A percentile compares a stretch with the other conserved stretches of the same genome.
These are phyloP conservation scores for Oldenlandia corymbosa DNA, from an alignment of 257 asterid species.

Conservation along the genomic window DNA sequence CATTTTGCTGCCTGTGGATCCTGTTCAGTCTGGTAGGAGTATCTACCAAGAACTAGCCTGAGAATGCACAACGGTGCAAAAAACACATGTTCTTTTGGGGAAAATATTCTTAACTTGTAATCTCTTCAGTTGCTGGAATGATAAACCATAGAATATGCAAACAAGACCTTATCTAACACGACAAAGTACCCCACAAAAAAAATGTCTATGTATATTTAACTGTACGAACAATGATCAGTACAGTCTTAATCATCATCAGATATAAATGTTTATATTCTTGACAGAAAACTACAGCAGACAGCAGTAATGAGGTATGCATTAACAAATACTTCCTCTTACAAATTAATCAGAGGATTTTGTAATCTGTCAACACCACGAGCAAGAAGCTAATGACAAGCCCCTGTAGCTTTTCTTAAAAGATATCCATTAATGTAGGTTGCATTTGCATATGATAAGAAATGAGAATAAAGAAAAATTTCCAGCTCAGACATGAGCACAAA, in stretches of 20 bases:
- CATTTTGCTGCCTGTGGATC: neutral
- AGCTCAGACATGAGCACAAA: neutral
- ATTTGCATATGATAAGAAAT: neutral
- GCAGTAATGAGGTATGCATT: constrained; percentile 9
- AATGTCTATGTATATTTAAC: neutral
- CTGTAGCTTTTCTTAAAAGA: neutral
- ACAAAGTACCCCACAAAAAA: neutral
- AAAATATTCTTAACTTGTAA: neutral
- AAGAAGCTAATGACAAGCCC: neutral
- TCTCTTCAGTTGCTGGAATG: neutral
- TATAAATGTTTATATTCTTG: no score
- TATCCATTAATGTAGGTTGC: neutral
- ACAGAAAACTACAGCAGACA: neutral
- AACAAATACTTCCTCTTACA: neutral
- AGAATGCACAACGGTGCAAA: neutral
- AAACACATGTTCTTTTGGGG: neutral
- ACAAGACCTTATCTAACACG: constrained; percentile 1
- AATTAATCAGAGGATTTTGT: neutral
- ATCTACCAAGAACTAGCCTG: no score
- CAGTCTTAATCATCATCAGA: no score
- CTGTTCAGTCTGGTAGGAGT: neutral
- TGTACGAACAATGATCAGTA: neutral
- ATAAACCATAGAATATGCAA: neutral
- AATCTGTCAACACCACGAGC: neutral
- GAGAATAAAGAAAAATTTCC: neutral